A percentile compares a stretch with the other conserved stretches of the same genome.
Conservation (phyloP, 805 yeast species). For the Cyberlindnera nakhonratchasimensis region DNA sequence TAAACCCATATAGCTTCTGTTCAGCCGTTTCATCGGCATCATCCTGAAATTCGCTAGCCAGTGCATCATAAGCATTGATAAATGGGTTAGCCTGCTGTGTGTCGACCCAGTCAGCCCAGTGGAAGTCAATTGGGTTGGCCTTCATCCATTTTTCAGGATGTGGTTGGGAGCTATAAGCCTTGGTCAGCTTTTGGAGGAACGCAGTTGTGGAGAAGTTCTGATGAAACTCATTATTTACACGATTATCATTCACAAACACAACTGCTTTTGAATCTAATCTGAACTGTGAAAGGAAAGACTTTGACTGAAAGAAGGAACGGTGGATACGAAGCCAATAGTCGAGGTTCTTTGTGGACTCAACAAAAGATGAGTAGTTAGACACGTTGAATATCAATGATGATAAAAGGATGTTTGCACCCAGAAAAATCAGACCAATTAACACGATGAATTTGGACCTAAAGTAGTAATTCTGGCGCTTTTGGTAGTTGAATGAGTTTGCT, state of each 20-base stretch:
- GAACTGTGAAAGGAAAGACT: constrained; percentile 21
- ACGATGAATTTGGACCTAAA: constrained; percentile 25
- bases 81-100: constrained; percentile 27
- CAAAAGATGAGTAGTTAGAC: constrained; percentile 21
- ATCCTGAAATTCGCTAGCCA: constrained; percentile 11
- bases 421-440: constrained; percentile 21
- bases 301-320: constrained; percentile 22
- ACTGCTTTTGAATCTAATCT: constrained; percentile 8
- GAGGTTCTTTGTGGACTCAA: constrained; percentile 19
- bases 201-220: constrained; percentile 22
- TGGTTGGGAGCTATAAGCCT: constrained; percentile 12
- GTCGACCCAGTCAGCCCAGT: constrained; percentile 36
- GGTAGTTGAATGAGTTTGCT: constrained; percentile 6
- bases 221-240: constrained; percentile 13
- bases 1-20: constrained; percentile 1
- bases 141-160: constrained; percentile 19
- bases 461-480: constrained; percentile 16
- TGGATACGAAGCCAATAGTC: constrained; percentile 20
- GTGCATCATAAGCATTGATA: constrained; percentile 26
- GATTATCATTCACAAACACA: constrained; percentile 7
- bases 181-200: constrained; percentile 10
- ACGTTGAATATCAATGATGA: constrained; percentile 21
- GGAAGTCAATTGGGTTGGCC: constrained; percentile 19
- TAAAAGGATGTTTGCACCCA: constrained; percentile 21
- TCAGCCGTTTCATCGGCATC: constrained; percentile 6